Evolutionary conservation across 163 green algal genomes (phyloP), one percentile per base, ranked within the genome.

Genomic region (Scenedesmus sp.): DNA sequence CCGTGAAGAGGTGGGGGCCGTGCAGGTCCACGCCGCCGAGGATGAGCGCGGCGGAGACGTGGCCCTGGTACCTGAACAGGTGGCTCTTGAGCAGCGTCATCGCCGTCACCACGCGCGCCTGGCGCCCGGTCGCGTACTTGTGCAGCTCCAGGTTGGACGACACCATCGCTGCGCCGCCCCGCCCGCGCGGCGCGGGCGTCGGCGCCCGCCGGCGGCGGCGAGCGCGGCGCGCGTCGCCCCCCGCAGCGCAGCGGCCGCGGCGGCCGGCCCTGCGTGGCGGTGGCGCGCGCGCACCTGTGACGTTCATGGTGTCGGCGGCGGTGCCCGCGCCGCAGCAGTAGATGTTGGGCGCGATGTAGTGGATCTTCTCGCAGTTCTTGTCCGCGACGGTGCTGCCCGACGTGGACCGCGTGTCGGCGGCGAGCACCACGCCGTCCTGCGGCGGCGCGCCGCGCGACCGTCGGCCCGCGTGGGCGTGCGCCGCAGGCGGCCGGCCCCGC

Each of bases 361-460:
- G 96, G 58, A 99, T 99, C 87, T 99, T 99, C 75, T 97, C 92
- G 87, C 95, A 99, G 85, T 99, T 99, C 80, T 99, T 99, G 87
- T 99, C 96, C n/a, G 93, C 94, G 22, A 99, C 95, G 13, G 95
- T 98, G 17, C 87, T 90, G 17, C 95, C 96, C 22, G 94, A 88
- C 0, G 96, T 99, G 5, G 96, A 98, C 10, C 96, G 89, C 4
- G 96, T 99, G 82, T 99, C 96, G 11, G 96, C 96, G 4, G 94
- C 96, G 17, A 99, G 86, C 29, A 99, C 94, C 26, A 99, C 93
- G 2, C 96, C 96, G 83, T 97, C 96, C 95, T 99, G 86, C 34
- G 7, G 39, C 39, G n/a, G n/a, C n/a, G n/a, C n/a, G n/a, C n/a
- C n/a, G n/a, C n/a, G n/a, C n/a, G n/a, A n/a, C n/a, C n/a, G n/a